Base-by-base conservation (phyloP, 164 flowering plant species). In the Hamamelis virginiana region DNA sequence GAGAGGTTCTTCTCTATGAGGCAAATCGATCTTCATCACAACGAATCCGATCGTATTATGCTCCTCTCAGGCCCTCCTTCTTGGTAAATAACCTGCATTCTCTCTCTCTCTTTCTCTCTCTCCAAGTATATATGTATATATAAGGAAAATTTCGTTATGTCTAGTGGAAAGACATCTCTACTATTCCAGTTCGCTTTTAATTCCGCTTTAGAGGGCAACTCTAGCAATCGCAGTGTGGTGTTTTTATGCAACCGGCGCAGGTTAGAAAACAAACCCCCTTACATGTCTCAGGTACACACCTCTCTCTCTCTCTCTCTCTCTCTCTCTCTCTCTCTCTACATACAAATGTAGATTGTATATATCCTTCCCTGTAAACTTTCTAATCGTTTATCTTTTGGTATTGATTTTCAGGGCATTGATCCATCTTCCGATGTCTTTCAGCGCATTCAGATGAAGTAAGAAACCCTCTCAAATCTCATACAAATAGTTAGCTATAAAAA, bases 151-250 rank as follows among this genome's bases (percentile, higher is more conserved):
- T n/a, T n/a, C n/a, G n/a, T n/a, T n/a, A n/a, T n/a, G n/a, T 69
- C 65, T 82, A 91, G 97, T 9, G 98, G 98, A 55, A 94, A 94
- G 76, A 91, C 98, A 15, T 94, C 98, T 1, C 72, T 94, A 45
- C 85, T 87, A 0, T 91, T 91, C 80, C 98, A 94, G 76, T 94
- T 83, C 71, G 96, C 96, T 22, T 72, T 84, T 48, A 94, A 91
- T 77, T 56, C 74, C 9, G 88, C 87, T 9, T 14, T 62, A 55
- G 68, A 74, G 8, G 63, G 41, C 66, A 33, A 62, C 66, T 16
- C 33, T 21, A 41, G 55, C 44, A 45, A 65, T 59, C 64, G 58
- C 16, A 13, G 25, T 0, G 96, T 89, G 9, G 84, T 89, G 19
- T 87, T 91, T 81, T 77, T 94, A 23, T 91, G 94, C 85, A 83